phyloP scores from a whole-genome alignment of 441 rosid species.

The Theobroma grandiflorum region DNA sequence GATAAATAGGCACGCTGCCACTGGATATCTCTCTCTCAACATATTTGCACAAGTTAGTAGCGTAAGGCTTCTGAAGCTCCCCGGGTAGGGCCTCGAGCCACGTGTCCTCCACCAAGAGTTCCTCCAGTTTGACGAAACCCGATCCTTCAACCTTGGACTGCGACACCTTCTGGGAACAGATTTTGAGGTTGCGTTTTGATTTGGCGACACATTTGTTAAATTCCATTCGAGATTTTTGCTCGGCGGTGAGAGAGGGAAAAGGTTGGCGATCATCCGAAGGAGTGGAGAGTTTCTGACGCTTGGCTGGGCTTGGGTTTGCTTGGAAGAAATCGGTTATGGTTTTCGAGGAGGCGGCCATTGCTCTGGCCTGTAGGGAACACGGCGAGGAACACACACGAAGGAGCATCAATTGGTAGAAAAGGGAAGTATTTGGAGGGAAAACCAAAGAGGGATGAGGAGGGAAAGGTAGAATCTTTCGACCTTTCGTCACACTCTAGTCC shows the following conservation, averaged over 20 bases:
- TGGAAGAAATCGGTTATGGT: conserved; percentile 71
- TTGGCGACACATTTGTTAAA: conserved; percentile 70
- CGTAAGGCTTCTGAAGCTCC: conserved; percentile 76
- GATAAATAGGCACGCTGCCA: conserved; percentile 58
- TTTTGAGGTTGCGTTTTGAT: conserved; percentile 71
- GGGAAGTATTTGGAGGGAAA: conserved; percentile 23
- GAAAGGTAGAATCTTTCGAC: neutral
- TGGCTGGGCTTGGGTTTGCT: conserved; percentile 55
- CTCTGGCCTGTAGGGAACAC: conserved; percentile 16
- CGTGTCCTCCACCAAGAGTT: conserved; percentile 83
- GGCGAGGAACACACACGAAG: conserved; percentile 1
- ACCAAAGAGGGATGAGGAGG: neutral
- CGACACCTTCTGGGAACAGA: conserved; percentile 67
- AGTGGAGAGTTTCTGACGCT: conserved; percentile 60
- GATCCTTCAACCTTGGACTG: conserved; percentile 58
- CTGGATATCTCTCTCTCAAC: conserved; percentile 60
- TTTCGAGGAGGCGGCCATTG: conserved; percentile 63
- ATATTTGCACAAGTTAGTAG: conserved; percentile 60
- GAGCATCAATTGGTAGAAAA: neutral
- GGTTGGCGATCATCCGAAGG: conserved; percentile 5
- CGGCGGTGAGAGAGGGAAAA: conserved; percentile 49
- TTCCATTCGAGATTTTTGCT: conserved; percentile 63
- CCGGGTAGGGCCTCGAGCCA: conserved; percentile 80
- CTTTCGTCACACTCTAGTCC: no score
- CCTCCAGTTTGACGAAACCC: conserved; percentile 64